A percentile compares a stretch with the other conserved stretches of the same genome.
These are phyloP conservation scores for Lentinula guzmanii DNA, from an alignment of 768 basidiomycete genomes.

Conservation along the genomic window DNA sequence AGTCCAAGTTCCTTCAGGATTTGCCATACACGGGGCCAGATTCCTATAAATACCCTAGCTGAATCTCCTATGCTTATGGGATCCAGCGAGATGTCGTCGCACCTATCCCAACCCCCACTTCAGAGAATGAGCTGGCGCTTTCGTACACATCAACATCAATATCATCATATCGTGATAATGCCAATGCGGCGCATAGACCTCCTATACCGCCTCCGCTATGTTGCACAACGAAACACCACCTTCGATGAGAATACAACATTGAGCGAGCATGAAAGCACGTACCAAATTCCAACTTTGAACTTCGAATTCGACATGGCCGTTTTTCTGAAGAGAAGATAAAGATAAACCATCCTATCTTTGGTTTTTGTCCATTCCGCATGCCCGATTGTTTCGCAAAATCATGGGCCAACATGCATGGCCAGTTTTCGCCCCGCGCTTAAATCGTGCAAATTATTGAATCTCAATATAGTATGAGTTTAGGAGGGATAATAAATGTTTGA, in stretches of 20 bases:
- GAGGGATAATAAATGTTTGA: no score
- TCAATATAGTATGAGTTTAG: no score
- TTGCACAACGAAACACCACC: background rate
- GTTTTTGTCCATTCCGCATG: background rate
- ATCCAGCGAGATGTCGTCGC: background rate
- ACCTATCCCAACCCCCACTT: slow-evolving; percentile 39
- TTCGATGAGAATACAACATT: background rate
- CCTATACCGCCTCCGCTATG: slow-evolving; percentile 6
- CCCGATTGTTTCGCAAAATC: background rate
- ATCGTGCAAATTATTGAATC: no score
- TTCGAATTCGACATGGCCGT: background rate
- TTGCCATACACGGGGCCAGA: slow-evolving; percentile 36
- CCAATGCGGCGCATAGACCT: slow-evolving; percentile 21
- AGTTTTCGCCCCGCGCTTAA: no score
- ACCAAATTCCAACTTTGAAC: background rate
- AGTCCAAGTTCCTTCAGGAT: slow-evolving; percentile 33
- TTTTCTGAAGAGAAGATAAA: background rate
- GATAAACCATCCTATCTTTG: background rate
- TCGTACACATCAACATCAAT: slow-evolving; percentile 40
- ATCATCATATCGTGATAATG: slow-evolving; percentile 23
- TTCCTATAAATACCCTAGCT: background rate
- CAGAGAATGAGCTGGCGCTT: slow-evolving; percentile 29
- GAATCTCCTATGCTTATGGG: background rate
- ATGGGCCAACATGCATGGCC: no score
- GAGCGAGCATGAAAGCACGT: background rate